Base-by-base conservation (phyloP, 2,329 filamentous ascomycete species). In the Sclerotinia minor region DNA sequence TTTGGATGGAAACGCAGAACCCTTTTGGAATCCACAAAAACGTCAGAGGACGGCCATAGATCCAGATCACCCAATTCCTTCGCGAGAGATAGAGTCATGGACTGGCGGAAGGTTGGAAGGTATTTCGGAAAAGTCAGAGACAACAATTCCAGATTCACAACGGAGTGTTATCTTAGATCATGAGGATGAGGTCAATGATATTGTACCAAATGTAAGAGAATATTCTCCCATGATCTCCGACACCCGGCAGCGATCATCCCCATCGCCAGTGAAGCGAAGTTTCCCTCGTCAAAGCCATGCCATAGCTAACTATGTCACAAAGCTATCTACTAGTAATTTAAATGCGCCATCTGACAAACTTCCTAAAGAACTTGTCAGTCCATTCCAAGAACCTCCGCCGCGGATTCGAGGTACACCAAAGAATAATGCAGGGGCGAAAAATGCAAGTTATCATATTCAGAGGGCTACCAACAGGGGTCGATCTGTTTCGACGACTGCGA, bases 1-100 rank as follows among this genome's bases (percentile, higher is more conserved):
- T 11, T 71, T 68, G n/a, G 44, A 66, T 45, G 54, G 58, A 59
- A 53, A 49, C 19, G 71, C 71, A 44, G 68, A 66, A 64, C 68
- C 60, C 45, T 59, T 69, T 7, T 71, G 59, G 67, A 72, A 68
- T 32, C 58, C 72, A 7, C 75, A 72, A 50, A 77, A 77, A 65
- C 73, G 75, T 49, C 74, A 75, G 67, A 72, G 70, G 63, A 52
- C 75, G 8, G 52, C 63, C 11, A 70, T 73, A 13, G 71, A 75
- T 64, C 75, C 75, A 32, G 75, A 76, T 54, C 69, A 73, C 29
- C 74, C 75, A 67, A 64, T 76, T n/a, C 74, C 73, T 55, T 76
- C 75, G 21, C 71, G 70, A 19, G 75, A 77, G 69, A 61, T 50
- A 52, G 74, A 73, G 21, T 50, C 59, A n/a, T 69, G 59, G 13